Percentiles rank a stretch among this genome's conserved stretches.
Conservation (phyloP, 345 rosid species). For the Acer negundo region DNA sequence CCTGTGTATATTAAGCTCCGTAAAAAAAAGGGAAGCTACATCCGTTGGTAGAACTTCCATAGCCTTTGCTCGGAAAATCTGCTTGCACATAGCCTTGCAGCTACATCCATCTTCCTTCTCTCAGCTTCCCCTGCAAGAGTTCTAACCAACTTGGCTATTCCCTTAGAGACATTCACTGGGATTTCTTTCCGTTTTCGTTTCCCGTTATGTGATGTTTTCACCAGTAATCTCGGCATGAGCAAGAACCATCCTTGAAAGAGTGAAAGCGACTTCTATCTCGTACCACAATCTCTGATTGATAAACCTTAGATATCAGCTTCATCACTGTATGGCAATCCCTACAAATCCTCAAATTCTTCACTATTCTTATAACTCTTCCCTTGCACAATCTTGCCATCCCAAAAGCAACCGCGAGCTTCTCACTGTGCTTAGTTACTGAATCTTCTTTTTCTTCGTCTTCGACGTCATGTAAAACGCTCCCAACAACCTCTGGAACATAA, state of each 20-base stretch:
- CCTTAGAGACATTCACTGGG: no score
- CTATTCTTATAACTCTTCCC: constrained; percentile 13
- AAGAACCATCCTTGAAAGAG: constrained; percentile 10
- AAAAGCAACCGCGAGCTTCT: constrained; percentile 14
- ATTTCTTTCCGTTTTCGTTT: no score
- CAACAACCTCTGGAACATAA: constrained; percentile 29
- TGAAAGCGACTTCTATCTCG: constrained; percentile 18
- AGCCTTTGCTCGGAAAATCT: no score
- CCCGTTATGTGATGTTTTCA: neutral
- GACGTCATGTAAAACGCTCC: constrained; percentile 29
- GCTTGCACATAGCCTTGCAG: no score
- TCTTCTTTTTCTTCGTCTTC: constrained; percentile 18
- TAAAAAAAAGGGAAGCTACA: no score
- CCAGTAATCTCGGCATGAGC: constrained; percentile 13
- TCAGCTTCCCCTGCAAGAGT: no score
- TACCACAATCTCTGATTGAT: constrained; percentile 9
- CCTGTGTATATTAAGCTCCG: no score
- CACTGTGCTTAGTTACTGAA: constrained; percentile 11
- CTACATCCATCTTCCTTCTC: no score
- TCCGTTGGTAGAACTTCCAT: no score
- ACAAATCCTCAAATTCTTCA: constrained; percentile 18
- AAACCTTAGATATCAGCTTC: constrained; percentile 11
- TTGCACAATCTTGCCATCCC: constrained; percentile 11
- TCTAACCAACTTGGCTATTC: no score
- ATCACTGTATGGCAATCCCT: constrained; percentile 13